These are phyloP conservation scores for Candida bentonensis DNA, from an alignment of 805 yeast genomes.

Conservation along the genomic window DNA sequence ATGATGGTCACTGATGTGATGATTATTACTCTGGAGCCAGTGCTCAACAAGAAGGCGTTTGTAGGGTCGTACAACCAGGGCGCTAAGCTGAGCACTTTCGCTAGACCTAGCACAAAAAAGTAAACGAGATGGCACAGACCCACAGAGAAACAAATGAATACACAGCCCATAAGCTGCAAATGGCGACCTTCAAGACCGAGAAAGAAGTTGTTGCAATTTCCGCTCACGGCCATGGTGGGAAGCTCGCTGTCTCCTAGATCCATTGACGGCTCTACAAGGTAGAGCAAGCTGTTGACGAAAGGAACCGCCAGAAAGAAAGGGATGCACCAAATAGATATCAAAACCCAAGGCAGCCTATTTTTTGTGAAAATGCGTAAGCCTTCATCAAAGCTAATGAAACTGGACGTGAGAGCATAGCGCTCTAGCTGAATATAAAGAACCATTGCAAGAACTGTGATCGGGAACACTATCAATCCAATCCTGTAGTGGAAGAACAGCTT, in stretches of 20 bases:
- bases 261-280: neutral
- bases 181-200: neutral
- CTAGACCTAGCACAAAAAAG: neutral
- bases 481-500: neutral
- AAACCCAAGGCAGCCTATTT: neutral
- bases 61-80: neutral
- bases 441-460: neutral
- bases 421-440: neutral
- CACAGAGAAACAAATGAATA: neutral
- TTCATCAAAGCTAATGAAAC: neutral
- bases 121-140: neutral
- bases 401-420: neutral
- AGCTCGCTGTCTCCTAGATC: neutral
- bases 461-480: neutral
- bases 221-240: neutral
- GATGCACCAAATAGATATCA: neutral
- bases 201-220: neutral
- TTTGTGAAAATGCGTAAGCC: neutral
- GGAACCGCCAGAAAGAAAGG: neutral
- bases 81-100: neutral
- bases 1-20: neutral
- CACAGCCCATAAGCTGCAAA: neutral
- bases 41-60: slow-evolving; percentile 5
- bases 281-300: neutral
- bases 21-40: neutral